Percentiles rank a stretch among this genome's conserved stretches.
These are phyloP conservation scores for Leptographium flavum DNA, from an alignment of 2,329 filamentous ascomycete genomes.

Conservation along the genomic window DNA sequence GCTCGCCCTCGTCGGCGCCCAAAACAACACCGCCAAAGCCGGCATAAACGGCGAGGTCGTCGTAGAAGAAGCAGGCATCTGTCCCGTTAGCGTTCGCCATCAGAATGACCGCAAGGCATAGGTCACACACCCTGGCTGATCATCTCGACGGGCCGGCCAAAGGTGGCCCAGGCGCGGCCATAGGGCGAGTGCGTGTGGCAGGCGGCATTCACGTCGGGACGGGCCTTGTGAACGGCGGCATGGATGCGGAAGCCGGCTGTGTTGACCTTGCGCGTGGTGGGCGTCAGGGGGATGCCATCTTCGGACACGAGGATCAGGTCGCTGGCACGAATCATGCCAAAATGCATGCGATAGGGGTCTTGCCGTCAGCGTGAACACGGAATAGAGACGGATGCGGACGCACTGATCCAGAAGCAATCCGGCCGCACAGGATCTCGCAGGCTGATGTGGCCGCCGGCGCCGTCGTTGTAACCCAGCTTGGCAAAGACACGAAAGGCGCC, in stretches of 20 bases:
- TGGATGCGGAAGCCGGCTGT: conserved; percentile 59
- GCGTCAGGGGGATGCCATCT: too few relatives aligned
- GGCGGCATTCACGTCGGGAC: conserved; percentile 51
- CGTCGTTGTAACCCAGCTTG: conserved; percentile 43
- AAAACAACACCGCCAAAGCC: conserved; percentile 46
- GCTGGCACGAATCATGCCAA: too few relatives aligned
- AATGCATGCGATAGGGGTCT: too few relatives aligned
- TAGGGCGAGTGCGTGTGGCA: conserved; percentile 52
- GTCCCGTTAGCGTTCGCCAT: conserved; percentile 43
- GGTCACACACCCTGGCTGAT: conserved; percentile 43
- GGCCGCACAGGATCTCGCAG: conserved; percentile 42
- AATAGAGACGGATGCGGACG: conserved; percentile 45
- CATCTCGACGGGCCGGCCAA: conserved; percentile 52
- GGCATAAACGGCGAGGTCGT: conserved; percentile 39
- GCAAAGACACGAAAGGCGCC: conserved; percentile 47
- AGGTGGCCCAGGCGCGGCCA: conserved; percentile 53
- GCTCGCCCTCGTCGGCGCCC: conserved; percentile 36
- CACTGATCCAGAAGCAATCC: conserved; percentile 48
- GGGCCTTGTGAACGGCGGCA: conserved; percentile 47
- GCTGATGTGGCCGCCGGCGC: conserved; percentile 47
- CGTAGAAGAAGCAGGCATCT: conserved; percentile 39
- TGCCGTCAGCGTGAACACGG: conserved; percentile 44
- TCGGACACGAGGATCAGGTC: too few relatives aligned
- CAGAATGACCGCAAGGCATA: conserved; percentile 24
- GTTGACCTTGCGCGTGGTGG: conserved; percentile 36